Percentiles rank a stretch among this genome's conserved stretches.
Conservation (phyloP, 176 grass and related monocot species). For the Lolium multiflorum region DNA sequence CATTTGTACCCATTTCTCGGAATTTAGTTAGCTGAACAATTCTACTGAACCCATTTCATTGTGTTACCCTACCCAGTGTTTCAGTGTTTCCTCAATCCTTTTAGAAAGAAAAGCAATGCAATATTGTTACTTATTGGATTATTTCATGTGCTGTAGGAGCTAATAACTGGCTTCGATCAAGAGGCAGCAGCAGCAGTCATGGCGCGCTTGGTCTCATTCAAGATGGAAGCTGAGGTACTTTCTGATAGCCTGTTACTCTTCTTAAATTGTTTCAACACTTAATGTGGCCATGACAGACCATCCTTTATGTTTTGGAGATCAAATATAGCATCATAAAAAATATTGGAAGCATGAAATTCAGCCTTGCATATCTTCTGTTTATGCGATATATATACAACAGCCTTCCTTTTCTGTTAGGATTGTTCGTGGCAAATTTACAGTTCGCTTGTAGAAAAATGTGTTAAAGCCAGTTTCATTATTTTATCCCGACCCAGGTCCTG, state of each 20-base stretch:
- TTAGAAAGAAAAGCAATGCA: slow-evolving; percentile 10
- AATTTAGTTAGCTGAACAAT: slow-evolving; percentile 8
- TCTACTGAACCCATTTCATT: slow-evolving; percentile 21
- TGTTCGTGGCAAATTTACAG: neutral
- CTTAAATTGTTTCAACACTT: slow-evolving; percentile 31
- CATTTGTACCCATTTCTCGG: slow-evolving; percentile 13
- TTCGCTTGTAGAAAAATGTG: neutral
- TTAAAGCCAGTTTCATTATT: slow-evolving; percentile 4
- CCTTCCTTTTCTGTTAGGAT: neutral
- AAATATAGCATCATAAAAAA: neutral
- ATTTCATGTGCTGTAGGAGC: slow-evolving; percentile 56
- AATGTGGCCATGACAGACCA: neutral
- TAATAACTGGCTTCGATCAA: slow-evolving; percentile 96
- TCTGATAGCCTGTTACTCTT: neutral
- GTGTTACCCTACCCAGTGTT: slow-evolving; percentile 1
- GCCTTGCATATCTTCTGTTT: neutral
- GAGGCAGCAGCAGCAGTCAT: slow-evolving; percentile 94
- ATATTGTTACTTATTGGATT: slow-evolving; percentile 32
- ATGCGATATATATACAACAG: neutral
- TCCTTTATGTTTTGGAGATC: neutral
- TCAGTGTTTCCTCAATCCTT: slow-evolving; percentile 13
- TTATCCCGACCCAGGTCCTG: neutral
- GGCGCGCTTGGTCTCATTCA: slow-evolving; percentile 87
- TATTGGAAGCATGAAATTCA: slow-evolving; percentile 1
- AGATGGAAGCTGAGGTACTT: slow-evolving; percentile 93